Conservation (phyloP, 441 rosid genomes). For the Croton laevigatus region DNA sequence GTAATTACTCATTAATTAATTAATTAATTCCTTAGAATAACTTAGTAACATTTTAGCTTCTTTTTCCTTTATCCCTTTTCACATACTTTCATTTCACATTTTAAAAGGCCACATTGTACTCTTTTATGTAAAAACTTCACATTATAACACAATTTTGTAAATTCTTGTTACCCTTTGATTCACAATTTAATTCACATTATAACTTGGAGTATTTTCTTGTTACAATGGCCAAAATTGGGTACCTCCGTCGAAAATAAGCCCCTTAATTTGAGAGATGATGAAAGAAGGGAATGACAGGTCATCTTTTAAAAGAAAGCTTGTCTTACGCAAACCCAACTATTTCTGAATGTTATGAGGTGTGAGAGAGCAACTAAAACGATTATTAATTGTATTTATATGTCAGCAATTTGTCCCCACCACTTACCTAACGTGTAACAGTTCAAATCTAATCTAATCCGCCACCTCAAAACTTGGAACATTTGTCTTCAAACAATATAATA, state of each 20-base stretch:
- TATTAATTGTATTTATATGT: background rate
- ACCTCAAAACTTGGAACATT: too few relatives aligned
- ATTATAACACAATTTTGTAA: too few relatives aligned
- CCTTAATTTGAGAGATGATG: background rate
- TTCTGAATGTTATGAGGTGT: slow-evolving; percentile 1
- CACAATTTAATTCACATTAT: too few relatives aligned
- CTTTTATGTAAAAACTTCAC: background rate
- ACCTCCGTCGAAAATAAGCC: too few relatives aligned
- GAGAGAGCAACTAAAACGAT: background rate
- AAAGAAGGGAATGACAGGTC: slow-evolving; percentile 14
- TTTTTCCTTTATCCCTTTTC: background rate
- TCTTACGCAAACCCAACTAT: slow-evolving; percentile 16
- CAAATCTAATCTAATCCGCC: too few relatives aligned
- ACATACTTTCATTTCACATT: background rate
- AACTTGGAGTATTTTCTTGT: too few relatives aligned
- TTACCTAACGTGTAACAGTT: background rate
- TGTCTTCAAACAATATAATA: too few relatives aligned
- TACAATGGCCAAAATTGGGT: too few relatives aligned
- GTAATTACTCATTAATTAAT: background rate
- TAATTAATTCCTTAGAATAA: background rate
- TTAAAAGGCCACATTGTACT: background rate
- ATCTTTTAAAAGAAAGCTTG: slow-evolving; percentile 11
- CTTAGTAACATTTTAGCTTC: background rate
- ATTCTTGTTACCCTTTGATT: too few relatives aligned
- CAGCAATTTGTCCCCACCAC: slow-evolving; percentile 10